Percentiles rank a stretch among this genome's conserved stretches.
These are phyloP conservation scores for Vigna radiata DNA, from an alignment of 306 rosid genomes.

Conservation along the genomic window DNA sequence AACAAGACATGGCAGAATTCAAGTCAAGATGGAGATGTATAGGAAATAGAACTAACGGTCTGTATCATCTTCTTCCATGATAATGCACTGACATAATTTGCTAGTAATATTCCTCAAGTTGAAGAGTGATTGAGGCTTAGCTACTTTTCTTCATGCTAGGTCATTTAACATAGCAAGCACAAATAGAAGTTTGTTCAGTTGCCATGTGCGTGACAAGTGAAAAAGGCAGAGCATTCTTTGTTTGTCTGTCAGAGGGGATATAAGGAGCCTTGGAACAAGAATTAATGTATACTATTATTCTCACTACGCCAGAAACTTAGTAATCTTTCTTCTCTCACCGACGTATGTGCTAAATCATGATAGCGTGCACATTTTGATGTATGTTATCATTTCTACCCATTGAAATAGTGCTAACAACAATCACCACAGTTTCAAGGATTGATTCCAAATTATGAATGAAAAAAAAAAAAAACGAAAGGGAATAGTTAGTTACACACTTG, in stretches of 20 bases:
- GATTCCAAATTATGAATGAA: background rate
- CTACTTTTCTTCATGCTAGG: background rate
- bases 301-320: background rate
- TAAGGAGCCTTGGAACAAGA: background rate
- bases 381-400: background rate
- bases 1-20: background rate
- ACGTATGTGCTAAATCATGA: background rate
- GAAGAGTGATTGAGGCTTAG: background rate
- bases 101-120: background rate
- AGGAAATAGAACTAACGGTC: too few relatives aligned
- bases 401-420: background rate
- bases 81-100: background rate
- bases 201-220: background rate
- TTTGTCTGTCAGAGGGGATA: background rate
- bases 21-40: background rate
- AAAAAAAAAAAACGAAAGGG: background rate
- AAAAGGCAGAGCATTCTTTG: background rate
- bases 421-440: background rate
- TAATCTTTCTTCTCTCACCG: background rate
- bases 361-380: background rate
- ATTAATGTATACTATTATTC: background rate
- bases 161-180: background rate
- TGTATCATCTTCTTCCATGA: background rate
- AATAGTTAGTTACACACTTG: conserved; percentile 58
- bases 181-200: background rate